Conservation (phyloP, 257 asterid species). For the Oldenlandia corymbosa region DNA sequence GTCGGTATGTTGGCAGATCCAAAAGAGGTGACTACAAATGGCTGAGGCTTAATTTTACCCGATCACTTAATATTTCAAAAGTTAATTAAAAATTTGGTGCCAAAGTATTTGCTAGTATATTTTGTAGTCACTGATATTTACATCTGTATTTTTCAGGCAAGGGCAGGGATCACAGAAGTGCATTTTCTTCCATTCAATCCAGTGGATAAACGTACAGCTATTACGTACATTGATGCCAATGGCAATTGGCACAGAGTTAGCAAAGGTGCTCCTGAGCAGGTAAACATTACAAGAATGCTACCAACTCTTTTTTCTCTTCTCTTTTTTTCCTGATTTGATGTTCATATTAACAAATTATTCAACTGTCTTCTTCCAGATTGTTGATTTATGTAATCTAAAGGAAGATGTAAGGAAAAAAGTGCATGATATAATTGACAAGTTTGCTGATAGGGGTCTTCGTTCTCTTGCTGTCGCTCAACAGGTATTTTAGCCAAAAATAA, state of each 20-base stretch:
- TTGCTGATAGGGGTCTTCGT: conserved; percentile 58
- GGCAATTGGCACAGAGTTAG: conserved; percentile 85
- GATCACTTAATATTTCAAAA: no score
- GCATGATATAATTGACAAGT: conserved; percentile 43
- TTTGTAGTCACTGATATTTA: no score
- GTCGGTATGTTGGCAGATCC: conserved; percentile 46
- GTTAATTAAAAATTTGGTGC: no score
- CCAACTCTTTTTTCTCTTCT: no score
- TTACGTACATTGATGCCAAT: conserved; percentile 56
- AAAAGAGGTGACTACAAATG: conserved; percentile 27
- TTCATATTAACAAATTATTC: neutral
- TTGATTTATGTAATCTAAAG: conserved; percentile 35
- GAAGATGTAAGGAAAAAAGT: conserved; percentile 30
- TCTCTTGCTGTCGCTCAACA: conserved; percentile 52
- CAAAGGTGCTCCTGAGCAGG: conserved; percentile 99
- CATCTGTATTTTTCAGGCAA: conserved; percentile 39
- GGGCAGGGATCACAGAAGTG: conserved; percentile 86
- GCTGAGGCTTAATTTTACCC: no score
- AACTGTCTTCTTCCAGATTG: conserved; percentile 25
- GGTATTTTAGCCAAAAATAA: conserved; percentile 19
- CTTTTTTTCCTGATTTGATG: neutral
- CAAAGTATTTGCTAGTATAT: no score
- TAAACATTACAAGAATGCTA: conserved; percentile 18
- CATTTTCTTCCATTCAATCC: conserved; percentile 94
- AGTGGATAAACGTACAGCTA: conserved; percentile 85